Percentiles rank a stretch among this genome's conserved stretches.
phyloP scores from a whole-genome alignment of 805 yeast genomes.

The Myxozyma neglecta region DNA sequence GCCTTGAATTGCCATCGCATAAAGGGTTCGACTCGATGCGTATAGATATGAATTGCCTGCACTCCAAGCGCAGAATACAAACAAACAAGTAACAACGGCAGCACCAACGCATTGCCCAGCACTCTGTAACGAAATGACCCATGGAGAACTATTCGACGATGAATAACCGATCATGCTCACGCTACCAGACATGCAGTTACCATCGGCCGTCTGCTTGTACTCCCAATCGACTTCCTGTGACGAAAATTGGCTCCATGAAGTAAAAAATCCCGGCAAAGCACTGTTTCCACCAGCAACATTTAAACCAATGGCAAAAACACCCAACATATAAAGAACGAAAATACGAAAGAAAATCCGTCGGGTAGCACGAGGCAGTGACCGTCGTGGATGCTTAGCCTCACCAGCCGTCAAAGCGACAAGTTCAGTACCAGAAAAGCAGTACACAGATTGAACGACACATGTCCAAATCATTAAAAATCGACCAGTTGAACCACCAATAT shows the following conservation, averaged over 20 bases:
- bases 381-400: constrained; percentile 67
- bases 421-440: constrained; percentile 74
- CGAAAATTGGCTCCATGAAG: constrained; percentile 48
- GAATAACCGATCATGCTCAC: constrained; percentile 38
- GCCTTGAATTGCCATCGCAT: constrained; percentile 66
- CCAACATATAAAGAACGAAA: constrained; percentile 62
- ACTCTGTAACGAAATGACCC: constrained; percentile 66
- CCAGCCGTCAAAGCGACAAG: constrained; percentile 75
- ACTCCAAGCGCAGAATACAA: constrained; percentile 50
- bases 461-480: constrained; percentile 67
- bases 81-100: constrained; percentile 57
- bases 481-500: constrained; percentile 24
- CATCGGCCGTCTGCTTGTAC: neutral
- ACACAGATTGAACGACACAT: constrained; percentile 73
- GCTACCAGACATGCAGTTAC: constrained; percentile 20
- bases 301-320: constrained; percentile 59
- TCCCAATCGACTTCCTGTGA: constrained; percentile 32
- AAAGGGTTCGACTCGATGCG: constrained; percentile 69
- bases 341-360: constrained; percentile 84
- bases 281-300: constrained; percentile 46
- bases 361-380: constrained; percentile 67
- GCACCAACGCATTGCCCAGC: constrained; percentile 72
- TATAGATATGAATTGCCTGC: constrained; percentile 73
- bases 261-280: constrained; percentile 22
- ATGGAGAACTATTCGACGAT: constrained; percentile 70